phyloP scores from a whole-genome alignment of 495 filamentous ascomycete genomes.

The Beverwykella pulmonaria region DNA sequence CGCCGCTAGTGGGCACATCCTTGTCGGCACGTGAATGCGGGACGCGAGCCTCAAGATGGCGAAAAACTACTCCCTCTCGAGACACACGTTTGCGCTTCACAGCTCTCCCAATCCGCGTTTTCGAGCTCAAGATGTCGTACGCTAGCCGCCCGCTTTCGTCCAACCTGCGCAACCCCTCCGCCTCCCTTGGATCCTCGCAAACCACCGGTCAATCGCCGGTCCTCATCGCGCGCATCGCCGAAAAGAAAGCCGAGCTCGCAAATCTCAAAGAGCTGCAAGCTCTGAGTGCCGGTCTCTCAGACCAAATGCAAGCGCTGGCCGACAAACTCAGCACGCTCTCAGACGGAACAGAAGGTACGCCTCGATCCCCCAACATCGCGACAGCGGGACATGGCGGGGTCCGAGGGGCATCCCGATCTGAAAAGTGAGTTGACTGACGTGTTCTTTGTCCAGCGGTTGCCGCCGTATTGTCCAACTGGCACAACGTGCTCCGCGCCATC shows the following conservation, averaged over 20 bases:
- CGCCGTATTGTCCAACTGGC: slow-evolving; percentile 90
- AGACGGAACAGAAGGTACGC: slow-evolving; percentile 85
- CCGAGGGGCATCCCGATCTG: slow-evolving; percentile 9
- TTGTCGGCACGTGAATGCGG: background rate
- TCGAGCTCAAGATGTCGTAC: slow-evolving; percentile 57
- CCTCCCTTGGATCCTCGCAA: slow-evolving; percentile 49
- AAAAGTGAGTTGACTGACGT: slow-evolving; percentile 22
- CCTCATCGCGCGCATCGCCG: slow-evolving; percentile 82
- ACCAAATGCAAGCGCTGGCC: slow-evolving; percentile 89
- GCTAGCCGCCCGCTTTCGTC: slow-evolving; percentile 61
- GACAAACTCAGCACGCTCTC: slow-evolving; percentile 84
- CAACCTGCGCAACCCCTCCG: slow-evolving; percentile 64
- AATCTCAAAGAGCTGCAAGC: slow-evolving; percentile 85
- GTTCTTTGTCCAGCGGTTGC: slow-evolving; percentile 71
- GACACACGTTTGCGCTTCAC: background rate
- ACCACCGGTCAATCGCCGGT: slow-evolving; percentile 72
- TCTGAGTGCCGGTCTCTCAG: slow-evolving; percentile 80
- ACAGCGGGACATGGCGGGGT: slow-evolving; percentile 1
- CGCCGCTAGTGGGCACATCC: background rate
- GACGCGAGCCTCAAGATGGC: background rate
- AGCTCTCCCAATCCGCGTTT: background rate
- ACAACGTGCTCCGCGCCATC: slow-evolving; percentile 90
- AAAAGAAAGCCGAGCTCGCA: slow-evolving; percentile 92
- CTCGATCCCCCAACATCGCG: background rate
- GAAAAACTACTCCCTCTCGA: background rate